phyloP scores from a whole-genome alignment of 345 rosid species.

The Aquilaria sinensis region DNA sequence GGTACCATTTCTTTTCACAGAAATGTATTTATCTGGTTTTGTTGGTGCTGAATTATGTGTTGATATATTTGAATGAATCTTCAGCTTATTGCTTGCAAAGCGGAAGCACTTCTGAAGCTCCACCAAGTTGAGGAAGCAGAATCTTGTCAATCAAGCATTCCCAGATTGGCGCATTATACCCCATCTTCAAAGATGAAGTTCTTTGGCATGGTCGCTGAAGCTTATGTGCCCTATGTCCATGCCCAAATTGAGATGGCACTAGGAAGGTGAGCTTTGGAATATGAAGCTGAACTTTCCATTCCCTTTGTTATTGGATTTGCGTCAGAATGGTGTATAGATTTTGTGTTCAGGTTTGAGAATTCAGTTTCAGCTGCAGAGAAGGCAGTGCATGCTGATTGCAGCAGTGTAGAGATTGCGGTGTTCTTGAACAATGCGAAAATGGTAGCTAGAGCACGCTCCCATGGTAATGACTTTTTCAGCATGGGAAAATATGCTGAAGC shows the following conservation, averaged over 20 bases:
- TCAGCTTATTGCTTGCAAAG: constrained; percentile 89
- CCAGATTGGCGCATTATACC: constrained; percentile 31
- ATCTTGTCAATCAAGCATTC: constrained; percentile 38
- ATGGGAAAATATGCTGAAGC: constrained; percentile 76
- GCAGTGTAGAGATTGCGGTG: constrained; percentile 45
- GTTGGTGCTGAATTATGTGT: constrained; percentile 4
- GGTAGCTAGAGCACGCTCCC: constrained; percentile 69
- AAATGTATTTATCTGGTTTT: constrained; percentile 5
- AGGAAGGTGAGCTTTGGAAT: constrained; percentile 74
- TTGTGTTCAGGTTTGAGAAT: constrained; percentile 87
- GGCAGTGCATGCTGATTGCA: constrained; percentile 51
- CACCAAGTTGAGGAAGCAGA: constrained; percentile 72
- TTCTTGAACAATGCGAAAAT: constrained; percentile 61
- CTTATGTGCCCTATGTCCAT: constrained; percentile 56
- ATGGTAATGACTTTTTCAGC: constrained; percentile 81
- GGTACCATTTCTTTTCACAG: constrained; percentile 29
- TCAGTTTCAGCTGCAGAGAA: constrained; percentile 78
- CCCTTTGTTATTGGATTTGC: constrained; percentile 18
- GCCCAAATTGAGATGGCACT: constrained; percentile 88
- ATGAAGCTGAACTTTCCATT: constrained; percentile 3
- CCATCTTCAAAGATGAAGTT: constrained; percentile 29
- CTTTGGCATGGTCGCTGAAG: constrained; percentile 76
- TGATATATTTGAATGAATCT: constrained; percentile 22
- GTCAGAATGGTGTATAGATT: constrained; percentile 40
- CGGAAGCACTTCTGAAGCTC: constrained; percentile 83